These are phyloP conservation scores for Phytophthora sp. DNA, from an alignment of 352 stramenopile genomes.

Conservation along the genomic window DNA sequence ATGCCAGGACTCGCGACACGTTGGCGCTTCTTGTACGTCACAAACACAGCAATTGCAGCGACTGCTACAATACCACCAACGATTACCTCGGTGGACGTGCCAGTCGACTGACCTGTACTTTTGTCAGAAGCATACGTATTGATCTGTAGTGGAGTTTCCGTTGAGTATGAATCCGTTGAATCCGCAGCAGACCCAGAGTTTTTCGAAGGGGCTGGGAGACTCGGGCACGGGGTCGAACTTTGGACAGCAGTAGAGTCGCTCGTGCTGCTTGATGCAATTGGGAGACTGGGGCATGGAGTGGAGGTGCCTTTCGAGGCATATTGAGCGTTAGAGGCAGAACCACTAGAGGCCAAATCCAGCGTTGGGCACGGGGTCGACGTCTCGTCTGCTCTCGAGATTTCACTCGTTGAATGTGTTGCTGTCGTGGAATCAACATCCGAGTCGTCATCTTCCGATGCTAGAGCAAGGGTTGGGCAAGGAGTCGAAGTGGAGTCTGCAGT, in stretches of 20 bases:
- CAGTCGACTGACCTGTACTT: neutral
- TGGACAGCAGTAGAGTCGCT: neutral
- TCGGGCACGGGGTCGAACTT: slow-evolving; percentile 3
- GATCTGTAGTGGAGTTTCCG: neutral
- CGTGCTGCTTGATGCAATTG: slow-evolving; percentile 4
- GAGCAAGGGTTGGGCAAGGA: neutral
- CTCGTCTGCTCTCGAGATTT: neutral
- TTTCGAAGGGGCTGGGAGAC: neutral
- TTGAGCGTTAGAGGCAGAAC: neutral
- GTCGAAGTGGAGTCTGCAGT: neutral
- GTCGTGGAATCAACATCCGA: neutral
- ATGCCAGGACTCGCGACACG: slow-evolving; percentile 1
- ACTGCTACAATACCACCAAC: slow-evolving; percentile 10
- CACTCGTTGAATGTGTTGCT: too few relatives aligned
- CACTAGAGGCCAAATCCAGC: slow-evolving; percentile 3
- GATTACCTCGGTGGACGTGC: neutral
- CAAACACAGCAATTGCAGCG: slow-evolving; percentile 15
- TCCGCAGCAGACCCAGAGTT: slow-evolving; percentile 1
- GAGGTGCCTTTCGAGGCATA: too few relatives aligned
- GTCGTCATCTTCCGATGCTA: neutral
- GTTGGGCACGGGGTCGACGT: slow-evolving; percentile 3
- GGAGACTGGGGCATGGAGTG: slow-evolving; percentile 9
- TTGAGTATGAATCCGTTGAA: neutral
- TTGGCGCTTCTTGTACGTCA: slow-evolving; percentile 20
- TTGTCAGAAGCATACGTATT: slow-evolving; percentile 6